A percentile compares a stretch with the other conserved stretches of the same genome.
phyloP scores from a whole-genome alignment of 768 basidiomycete genomes.

The Saitozyma podzolica region DNA sequence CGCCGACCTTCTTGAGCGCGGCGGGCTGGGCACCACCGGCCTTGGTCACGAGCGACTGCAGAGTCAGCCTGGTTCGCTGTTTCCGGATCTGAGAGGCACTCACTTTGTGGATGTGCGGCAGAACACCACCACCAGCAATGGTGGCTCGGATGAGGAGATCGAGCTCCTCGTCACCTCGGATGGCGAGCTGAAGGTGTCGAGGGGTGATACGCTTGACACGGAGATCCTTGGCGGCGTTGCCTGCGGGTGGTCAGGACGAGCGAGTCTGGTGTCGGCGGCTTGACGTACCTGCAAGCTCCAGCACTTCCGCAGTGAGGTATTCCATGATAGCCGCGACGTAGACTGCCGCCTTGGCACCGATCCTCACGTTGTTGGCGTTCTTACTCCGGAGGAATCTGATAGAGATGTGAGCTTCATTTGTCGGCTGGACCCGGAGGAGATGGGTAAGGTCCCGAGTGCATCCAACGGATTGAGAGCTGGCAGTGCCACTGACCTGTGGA shows the following conservation, averaged over 20 bases:
- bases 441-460: too few relatives aligned
- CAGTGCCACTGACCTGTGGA: conserved; percentile 70
- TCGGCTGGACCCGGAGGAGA: neutral
- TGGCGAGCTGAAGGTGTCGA: conserved; percentile 91
- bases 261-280: neutral
- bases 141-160: conserved; percentile 91
- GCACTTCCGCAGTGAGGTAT: conserved; percentile 92
- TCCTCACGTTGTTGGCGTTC: conserved; percentile 89
- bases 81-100: conserved; percentile 7
- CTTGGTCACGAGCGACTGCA: conserved; percentile 39
- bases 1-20: conserved; percentile 21
- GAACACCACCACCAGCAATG: conserved; percentile 65
- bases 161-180: conserved; percentile 96
- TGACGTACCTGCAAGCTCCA: conserved; percentile 87
- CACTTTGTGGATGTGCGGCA: conserved; percentile 53
- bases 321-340: conserved; percentile 95
- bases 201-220: conserved; percentile 96
- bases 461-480: too few relatives aligned
- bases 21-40: conserved; percentile 6
- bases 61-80: neutral
- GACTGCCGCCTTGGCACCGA: conserved; percentile 96
- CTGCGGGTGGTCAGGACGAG: conserved; percentile 53
- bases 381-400: conserved; percentile 68
- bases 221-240: conserved; percentile 96
- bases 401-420: neutral